phyloP scores from a whole-genome alignment of 139 green algal genomes.

The Micractinium sp. region DNA sequence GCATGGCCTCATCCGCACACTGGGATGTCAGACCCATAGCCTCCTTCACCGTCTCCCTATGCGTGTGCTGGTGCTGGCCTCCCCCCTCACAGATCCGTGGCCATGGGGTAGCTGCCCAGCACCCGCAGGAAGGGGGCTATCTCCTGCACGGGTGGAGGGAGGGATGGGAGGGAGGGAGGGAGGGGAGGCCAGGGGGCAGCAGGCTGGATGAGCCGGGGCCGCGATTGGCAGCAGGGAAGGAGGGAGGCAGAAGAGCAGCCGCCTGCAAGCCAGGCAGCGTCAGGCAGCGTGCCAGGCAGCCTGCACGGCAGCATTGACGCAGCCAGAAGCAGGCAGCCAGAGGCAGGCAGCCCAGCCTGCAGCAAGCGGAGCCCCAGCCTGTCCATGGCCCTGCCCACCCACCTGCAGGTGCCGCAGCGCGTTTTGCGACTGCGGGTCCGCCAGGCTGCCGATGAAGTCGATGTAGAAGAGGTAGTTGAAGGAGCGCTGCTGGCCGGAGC shows the following conservation, averaged over 20 bases:
- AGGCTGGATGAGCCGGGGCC: too few relatives aligned
- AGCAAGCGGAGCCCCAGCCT: too few relatives aligned
- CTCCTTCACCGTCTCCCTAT: not conserved
- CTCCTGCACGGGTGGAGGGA: slow-evolving; percentile 66
- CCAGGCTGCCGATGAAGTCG: slow-evolving; percentile 90
- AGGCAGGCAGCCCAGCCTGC: too few relatives aligned
- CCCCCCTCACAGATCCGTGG: slow-evolving; percentile 50
- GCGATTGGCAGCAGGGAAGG: too few relatives aligned
- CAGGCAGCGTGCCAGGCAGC: not conserved
- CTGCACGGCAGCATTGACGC: not conserved
- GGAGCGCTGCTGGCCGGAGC: slow-evolving; percentile 26
- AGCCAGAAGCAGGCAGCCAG: too few relatives aligned
- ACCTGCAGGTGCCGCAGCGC: slow-evolving; percentile 90
- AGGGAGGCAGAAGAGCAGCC: too few relatives aligned
- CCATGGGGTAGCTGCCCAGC: slow-evolving; percentile 91
- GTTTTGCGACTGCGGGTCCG: slow-evolving; percentile 85
- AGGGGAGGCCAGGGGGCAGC: not conserved
- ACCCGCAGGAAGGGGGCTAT: slow-evolving; percentile 92
- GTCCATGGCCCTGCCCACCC: not conserved
- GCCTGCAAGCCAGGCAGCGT: not conserved
- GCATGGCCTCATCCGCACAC: too few relatives aligned
- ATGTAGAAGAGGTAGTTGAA: slow-evolving; percentile 99
- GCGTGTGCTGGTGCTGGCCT: not conserved
- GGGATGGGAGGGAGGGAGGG: not conserved
- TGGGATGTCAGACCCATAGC: too few relatives aligned